Conservation (phyloP, 495 filamentous ascomycete genomes). For the Lepraria neglecta region DNA sequence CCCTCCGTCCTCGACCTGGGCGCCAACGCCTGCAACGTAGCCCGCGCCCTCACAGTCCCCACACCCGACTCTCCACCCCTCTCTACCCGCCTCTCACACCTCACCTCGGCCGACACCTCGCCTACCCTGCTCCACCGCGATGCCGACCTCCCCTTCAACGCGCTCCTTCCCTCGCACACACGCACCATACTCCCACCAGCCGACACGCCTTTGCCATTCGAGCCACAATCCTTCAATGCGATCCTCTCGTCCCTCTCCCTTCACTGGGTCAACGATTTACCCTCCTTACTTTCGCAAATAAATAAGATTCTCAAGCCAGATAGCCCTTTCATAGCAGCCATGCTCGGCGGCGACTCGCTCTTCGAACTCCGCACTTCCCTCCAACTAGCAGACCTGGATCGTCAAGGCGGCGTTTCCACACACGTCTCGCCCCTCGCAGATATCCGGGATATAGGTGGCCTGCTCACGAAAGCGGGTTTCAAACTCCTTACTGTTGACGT, state of each 20-base stretch:
- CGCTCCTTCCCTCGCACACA: conserved; percentile 53
- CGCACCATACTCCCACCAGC: conserved; percentile 55
- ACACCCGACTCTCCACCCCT: conserved; percentile 56
- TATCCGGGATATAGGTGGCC: conserved; percentile 80
- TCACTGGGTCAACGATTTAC: conserved; percentile 98
- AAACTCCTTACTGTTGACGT: conserved; percentile 95
- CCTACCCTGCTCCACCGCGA: conserved; percentile 75
- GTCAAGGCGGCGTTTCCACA: conserved; percentile 78
- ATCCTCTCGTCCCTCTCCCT: conserved; percentile 80
- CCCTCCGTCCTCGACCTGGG: conserved; percentile 85
- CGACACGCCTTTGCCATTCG: conserved; percentile 69
- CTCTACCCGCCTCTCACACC: conserved; percentile 55
- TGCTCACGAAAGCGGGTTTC: conserved; percentile 83
- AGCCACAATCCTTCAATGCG: conserved; percentile 73
- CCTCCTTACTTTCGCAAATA: conserved; percentile 70
- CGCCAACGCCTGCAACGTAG: conserved; percentile 93
- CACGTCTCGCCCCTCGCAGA: conserved; percentile 88
- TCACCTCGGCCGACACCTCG: conserved; percentile 79
- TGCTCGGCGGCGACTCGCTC: conserved; percentile 91
- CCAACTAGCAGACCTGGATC: conserved; percentile 85
- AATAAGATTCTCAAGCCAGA: conserved; percentile 84
- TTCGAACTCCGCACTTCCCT: conserved; percentile 91
- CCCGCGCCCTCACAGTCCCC: conserved; percentile 64
- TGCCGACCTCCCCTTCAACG: conserved; percentile 66
- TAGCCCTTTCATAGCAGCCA: conserved; percentile 84